phyloP scores from a whole-genome alignment of 2,329 filamentous ascomycete species.

The Ilyonectria robusta region DNA sequence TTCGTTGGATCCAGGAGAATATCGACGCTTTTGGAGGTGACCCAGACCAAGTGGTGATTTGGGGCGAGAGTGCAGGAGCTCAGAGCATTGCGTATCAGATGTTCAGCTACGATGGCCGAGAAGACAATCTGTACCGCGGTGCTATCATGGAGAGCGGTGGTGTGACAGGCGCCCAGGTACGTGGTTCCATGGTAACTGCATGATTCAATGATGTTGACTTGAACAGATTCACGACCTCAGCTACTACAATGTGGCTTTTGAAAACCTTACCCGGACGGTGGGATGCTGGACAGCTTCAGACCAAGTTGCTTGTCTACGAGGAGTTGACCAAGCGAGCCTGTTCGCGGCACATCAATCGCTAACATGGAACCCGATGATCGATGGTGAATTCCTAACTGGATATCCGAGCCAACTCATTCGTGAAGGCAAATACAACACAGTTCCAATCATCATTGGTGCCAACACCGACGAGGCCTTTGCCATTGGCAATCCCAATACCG shows the following conservation, averaged over 20 bases:
- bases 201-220: not conserved
- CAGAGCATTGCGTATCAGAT: conserved; percentile 63
- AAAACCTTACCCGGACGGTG: conserved; percentile 45
- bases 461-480: conserved; percentile 65
- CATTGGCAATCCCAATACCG: conserved; percentile 57
- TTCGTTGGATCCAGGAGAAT: conserved; percentile 68
- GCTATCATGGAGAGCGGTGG: conserved; percentile 69
- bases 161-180: conserved; percentile 41
- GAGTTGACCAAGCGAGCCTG: conserved; percentile 49
- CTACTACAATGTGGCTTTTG: conserved; percentile 46
- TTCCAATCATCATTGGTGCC: conserved; percentile 63
- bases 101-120: conserved; percentile 67
- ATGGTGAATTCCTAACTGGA: conserved; percentile 63
- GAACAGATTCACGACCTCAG: conserved; percentile 43
- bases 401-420: conserved; percentile 62
- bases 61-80: conserved; percentile 62
- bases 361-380: conserved; percentile 60
- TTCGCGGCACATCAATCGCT: conserved; percentile 54
- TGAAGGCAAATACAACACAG: conserved; percentile 57
- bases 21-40: conserved; percentile 67
- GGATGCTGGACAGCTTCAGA: conserved; percentile 53
- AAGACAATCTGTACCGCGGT: conserved; percentile 68
- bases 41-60: conserved; percentile 61
- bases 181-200: not conserved
- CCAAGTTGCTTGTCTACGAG: conserved; percentile 56